Conservation (phyloP, 192 early-diverging fungal species). For the Rhizoclosmatium globosum region DNA sequence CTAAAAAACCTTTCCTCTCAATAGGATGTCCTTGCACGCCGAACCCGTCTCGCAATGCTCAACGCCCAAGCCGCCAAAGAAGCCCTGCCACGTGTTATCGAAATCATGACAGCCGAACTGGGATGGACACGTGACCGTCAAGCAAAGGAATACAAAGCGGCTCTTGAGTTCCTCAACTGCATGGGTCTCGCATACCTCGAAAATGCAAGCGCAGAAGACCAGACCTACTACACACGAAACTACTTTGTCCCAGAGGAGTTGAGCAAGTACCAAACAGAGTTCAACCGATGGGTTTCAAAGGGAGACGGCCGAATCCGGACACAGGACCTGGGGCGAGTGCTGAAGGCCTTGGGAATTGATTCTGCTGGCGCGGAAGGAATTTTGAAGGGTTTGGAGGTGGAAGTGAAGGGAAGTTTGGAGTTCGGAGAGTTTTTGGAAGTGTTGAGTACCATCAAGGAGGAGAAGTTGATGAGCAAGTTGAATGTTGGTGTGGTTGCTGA, state of each 20-base stretch:
- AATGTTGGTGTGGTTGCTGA: background rate
- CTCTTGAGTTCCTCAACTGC: slow-evolving; percentile 79
- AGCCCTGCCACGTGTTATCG: slow-evolving; percentile 83
- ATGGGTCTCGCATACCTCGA: slow-evolving; percentile 81
- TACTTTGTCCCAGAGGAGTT: slow-evolving; percentile 74
- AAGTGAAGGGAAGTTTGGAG: slow-evolving; percentile 61
- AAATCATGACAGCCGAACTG: slow-evolving; percentile 92
- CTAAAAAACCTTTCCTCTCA: background rate
- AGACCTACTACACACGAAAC: slow-evolving; percentile 55
- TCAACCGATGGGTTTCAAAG: slow-evolving; percentile 60
- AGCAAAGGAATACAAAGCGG: slow-evolving; percentile 72
- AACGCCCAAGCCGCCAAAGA: slow-evolving; percentile 91
- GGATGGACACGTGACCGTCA: slow-evolving; percentile 76
- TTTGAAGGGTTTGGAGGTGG: slow-evolving; percentile 57
- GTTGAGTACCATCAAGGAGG: slow-evolving; percentile 41
- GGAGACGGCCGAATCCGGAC: slow-evolving; percentile 66
- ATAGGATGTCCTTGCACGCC: slow-evolving; percentile 89
- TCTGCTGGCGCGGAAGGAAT: slow-evolving; percentile 43
- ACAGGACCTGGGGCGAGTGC: slow-evolving; percentile 58
- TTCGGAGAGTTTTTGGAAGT: slow-evolving; percentile 79
- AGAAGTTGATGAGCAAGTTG: slow-evolving; percentile 14
- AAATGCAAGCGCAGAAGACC: slow-evolving; percentile 37
- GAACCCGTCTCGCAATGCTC: slow-evolving; percentile 91
- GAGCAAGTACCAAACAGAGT: slow-evolving; percentile 62
- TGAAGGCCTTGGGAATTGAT: slow-evolving; percentile 58